Percentiles rank a stretch among this genome's conserved stretches.
phyloP scores from a whole-genome alignment of 2,329 filamentous ascomycete species.

The Raffaelea arxii region DNA sequence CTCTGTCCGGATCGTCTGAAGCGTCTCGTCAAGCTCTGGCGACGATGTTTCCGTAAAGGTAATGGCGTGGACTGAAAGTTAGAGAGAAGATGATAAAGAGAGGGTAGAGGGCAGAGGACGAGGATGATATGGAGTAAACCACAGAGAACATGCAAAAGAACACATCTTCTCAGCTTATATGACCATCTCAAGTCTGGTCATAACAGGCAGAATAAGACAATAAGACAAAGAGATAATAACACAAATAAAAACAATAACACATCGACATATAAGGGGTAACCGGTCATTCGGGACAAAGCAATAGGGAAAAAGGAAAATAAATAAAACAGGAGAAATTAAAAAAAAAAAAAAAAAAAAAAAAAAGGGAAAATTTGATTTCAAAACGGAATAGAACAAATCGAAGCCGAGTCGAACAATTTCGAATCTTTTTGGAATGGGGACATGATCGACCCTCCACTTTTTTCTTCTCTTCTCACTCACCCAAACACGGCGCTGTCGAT shows the following conservation, averaged over 20 bases:
- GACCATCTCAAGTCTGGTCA: background rate
- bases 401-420: no score
- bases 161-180: no score
- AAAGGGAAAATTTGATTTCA: background rate
- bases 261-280: no score
- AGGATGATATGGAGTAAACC: background rate
- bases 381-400: background rate
- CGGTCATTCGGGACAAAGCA: no score
- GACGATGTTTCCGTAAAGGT: constrained; percentile 42
- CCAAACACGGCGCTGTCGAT: constrained; percentile 9
- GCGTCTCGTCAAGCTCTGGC: constrained; percentile 40
- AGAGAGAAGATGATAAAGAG: background rate
- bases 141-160: no score
- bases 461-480: no score
- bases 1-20: constrained; percentile 44
- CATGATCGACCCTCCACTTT: no score
- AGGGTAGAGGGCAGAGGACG: background rate
- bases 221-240: background rate
- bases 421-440: no score
- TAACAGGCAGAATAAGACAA: background rate
- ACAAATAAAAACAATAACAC: background rate
- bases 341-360: background rate
- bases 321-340: background rate
- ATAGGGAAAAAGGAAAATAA: background rate
- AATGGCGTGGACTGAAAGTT: constrained; percentile 21